Evolutionary conservation across 306 rosid species (phyloP), one percentile per base, ranked within the genome.

Genomic region (Canavalia ensiformis): DNA sequence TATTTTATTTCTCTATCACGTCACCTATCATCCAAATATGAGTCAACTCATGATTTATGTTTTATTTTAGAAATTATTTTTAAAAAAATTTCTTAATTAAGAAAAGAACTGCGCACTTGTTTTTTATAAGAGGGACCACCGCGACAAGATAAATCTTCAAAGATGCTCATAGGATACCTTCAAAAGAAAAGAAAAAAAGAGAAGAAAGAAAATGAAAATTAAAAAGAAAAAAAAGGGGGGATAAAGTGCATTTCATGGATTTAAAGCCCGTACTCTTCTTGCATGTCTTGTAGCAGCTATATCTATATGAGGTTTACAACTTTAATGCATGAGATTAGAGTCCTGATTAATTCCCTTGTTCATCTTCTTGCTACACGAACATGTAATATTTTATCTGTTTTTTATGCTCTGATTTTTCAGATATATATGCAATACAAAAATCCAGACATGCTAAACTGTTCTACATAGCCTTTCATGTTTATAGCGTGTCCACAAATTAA

Each of bases 131-230:
- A 44, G 73, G 73, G 54, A 64, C 37, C 57, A 68, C 44, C 0
- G 7, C 0, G 7, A 11, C 10, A 7, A 66, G 35, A 66, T 66
- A 66, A 0, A n/a, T 65, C 30, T 18, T 41, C 8, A 9, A 1
- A 67, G 41, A 68, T 68, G 39, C 33, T 44, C 54, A 68, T 68
- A 44, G 54, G 56, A 68, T 68, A 39, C 55, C 41, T 44, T 7
- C 4, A 42, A 68, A 28, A 25, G 6, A 25, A 68, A 37, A 44
- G 25, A 4, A 29, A n/a, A 42, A 42, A 42, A 13, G 51, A 25
- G 0, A 25, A 8, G 0, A 13, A 54, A n/a, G 6, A 54, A 54
- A 28, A 28, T 18, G 25, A 18, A 18, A 18, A 18, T 18, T 18
- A 18, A 18, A 25, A 1, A 25, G 0, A 13, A 54, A n/a, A 18